Conservation (phyloP, 805 yeast species). For the Lipomyces yamadae region DNA sequence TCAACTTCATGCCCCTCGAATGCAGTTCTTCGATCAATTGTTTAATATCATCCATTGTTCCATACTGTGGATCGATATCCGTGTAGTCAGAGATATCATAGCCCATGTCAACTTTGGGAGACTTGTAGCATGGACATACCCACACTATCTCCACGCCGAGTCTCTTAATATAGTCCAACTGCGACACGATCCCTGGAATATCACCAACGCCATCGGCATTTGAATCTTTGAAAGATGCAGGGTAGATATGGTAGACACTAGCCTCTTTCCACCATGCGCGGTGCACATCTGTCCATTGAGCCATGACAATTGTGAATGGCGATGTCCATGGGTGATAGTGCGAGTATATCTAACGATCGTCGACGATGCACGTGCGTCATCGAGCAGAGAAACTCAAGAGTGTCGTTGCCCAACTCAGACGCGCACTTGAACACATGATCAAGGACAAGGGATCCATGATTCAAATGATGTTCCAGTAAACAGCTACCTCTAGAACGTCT, state of each 20-base stretch:
- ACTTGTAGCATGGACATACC: slow-evolving; percentile 63
- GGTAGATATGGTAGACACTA: slow-evolving; percentile 62
- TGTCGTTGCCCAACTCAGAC: no score
- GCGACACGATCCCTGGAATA: slow-evolving; percentile 57
- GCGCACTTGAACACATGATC: no score
- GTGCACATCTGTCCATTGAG: neutral
- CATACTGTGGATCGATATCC: slow-evolving; percentile 57
- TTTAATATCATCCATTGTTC: slow-evolving; percentile 59
- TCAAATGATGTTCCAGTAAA: no score
- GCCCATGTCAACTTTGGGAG: slow-evolving; percentile 68
- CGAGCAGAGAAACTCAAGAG: no score
- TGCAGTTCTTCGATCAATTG: slow-evolving; percentile 54
- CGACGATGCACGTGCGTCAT: no score
- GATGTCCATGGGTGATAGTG: neutral
- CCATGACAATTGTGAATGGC: neutral
- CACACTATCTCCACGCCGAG: slow-evolving; percentile 59
- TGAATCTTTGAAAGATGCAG: slow-evolving; percentile 63
- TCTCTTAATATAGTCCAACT: slow-evolving; percentile 56
- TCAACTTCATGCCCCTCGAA: slow-evolving; percentile 56
- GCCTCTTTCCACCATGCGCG: slow-evolving; percentile 59
- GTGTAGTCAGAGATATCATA: slow-evolving; percentile 63
- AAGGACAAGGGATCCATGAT: no score
- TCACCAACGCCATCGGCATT: slow-evolving; percentile 66
- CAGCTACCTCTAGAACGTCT: no score
- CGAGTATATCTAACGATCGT: no score